Conservation (phyloP, 2,329 filamentous ascomycete species). For the Neopestalotiopsis sp. region DNA sequence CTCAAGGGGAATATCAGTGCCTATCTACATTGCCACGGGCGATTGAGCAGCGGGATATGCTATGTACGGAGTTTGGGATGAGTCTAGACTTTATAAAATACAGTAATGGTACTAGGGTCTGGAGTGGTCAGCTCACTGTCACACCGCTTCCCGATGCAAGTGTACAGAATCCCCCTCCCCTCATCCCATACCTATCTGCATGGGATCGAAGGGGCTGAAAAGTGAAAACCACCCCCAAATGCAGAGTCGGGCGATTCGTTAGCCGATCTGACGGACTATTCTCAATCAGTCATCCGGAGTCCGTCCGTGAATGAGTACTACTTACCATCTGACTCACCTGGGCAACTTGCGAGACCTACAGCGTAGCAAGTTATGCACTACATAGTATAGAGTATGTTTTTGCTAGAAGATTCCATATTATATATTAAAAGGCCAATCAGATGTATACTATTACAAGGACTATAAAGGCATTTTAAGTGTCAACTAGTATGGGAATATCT, state of each 20-base stretch:
- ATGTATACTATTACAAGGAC: too few relatives aligned
- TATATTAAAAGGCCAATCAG: background rate
- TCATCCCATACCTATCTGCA: background rate
- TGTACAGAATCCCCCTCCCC: too few relatives aligned
- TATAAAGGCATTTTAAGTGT: too few relatives aligned
- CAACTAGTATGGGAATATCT: too few relatives aligned
- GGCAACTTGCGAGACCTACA: background rate
- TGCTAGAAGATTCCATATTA: background rate
- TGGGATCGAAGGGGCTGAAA: background rate
- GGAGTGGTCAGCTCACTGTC: background rate
- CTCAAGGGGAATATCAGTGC: background rate
- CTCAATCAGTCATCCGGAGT: background rate
- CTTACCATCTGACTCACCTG: background rate
- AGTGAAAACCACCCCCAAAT: background rate
- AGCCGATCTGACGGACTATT: background rate
- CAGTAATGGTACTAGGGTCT: background rate
- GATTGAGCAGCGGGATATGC: background rate
- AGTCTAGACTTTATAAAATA: too few relatives aligned
- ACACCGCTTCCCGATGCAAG: background rate
- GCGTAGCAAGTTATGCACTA: background rate
- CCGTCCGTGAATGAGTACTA: background rate
- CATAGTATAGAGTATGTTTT: background rate
- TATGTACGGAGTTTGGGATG: background rate
- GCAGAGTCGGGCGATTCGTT: background rate
- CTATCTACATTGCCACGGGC: too few relatives aligned